phyloP scores from a whole-genome alignment of 208 protist species.

The Crithidia thermophila region DNA sequence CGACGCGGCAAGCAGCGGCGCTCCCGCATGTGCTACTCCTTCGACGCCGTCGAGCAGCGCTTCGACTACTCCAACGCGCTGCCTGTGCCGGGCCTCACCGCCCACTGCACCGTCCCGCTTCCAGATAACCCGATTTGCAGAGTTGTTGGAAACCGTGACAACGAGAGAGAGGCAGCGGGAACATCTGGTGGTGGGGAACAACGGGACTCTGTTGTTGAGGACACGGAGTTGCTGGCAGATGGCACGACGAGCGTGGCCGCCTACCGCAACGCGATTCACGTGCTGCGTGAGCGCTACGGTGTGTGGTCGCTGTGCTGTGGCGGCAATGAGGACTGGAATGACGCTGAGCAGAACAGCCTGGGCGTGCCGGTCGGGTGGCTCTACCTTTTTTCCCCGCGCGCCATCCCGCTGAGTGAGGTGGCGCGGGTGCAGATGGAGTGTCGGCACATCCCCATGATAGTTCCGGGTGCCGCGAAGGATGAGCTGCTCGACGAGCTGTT shows the following conservation, averaged over 20 bases:
- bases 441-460: slow-evolving; percentile 27
- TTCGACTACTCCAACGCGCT: slow-evolving; percentile 46
- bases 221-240: neutral
- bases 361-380: slow-evolving; percentile 44
- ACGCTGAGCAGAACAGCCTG: slow-evolving; percentile 46
- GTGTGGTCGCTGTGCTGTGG: slow-evolving; percentile 38
- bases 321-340: slow-evolving; percentile 45
- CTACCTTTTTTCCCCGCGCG: slow-evolving; percentile 34
- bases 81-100: slow-evolving; percentile 49
- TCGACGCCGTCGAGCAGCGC: slow-evolving; percentile 30
- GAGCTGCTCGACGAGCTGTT: slow-evolving; percentile 60
- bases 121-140: too few relatives aligned
- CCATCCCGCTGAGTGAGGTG: slow-evolving; percentile 38
- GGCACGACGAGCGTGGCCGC: neutral
- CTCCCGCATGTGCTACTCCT: slow-evolving; percentile 51
- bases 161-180: too few relatives aligned
- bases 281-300: slow-evolving; percentile 9
- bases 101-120: slow-evolving; percentile 39
- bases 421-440: slow-evolving; percentile 36
- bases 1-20: slow-evolving; percentile 43
- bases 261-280: neutral
- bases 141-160: too few relatives aligned
- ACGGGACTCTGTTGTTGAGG: neutral
- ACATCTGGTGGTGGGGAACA: too few relatives aligned
- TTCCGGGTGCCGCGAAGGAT: slow-evolving; percentile 29